A percentile compares a stretch with the other conserved stretches of the same genome.
phyloP scores from a whole-genome alignment of 495 filamentous ascomycete species.

The Staphylotrichum longicolle region DNA sequence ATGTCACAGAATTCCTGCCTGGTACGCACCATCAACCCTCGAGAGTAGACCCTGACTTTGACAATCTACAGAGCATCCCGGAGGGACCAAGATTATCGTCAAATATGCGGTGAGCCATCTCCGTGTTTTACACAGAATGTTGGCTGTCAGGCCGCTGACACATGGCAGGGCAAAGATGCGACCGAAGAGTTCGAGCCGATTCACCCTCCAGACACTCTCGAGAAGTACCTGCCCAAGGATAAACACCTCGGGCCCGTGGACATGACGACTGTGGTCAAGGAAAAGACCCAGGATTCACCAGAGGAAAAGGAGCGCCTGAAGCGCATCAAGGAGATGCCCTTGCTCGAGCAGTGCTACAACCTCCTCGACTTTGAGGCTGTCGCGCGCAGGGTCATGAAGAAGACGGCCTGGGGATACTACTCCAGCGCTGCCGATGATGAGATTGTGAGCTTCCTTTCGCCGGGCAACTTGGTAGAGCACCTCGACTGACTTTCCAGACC shows the following conservation, averaged over 20 bases:
- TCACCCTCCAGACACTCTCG: conserved; percentile 73
- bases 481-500: conserved; percentile 54
- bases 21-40: conserved; percentile 31
- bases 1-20: conserved; percentile 72
- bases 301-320: conserved; percentile 75
- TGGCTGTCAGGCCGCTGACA: conserved; percentile 13
- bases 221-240: conserved; percentile 76
- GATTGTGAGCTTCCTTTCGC: conserved; percentile 57
- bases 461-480: background rate
- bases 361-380: conserved; percentile 93
- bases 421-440: conserved; percentile 95
- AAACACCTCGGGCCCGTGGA: conserved; percentile 92
- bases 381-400: conserved; percentile 85
- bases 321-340: conserved; percentile 74
- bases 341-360: conserved; percentile 88
- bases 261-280: conserved; percentile 76
- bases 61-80: conserved; percentile 62
- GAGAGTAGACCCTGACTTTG: conserved; percentile 7
- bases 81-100: conserved; percentile 74
- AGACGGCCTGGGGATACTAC: conserved; percentile 94
- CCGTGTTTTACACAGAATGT: background rate
- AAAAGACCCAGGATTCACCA: conserved; percentile 67
- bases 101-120: conserved; percentile 59
- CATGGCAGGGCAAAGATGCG: conserved; percentile 67
- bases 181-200: conserved; percentile 81